Conservation (phyloP, 495 filamentous ascomycete species). For the Delitschia confertaspora region DNA sequence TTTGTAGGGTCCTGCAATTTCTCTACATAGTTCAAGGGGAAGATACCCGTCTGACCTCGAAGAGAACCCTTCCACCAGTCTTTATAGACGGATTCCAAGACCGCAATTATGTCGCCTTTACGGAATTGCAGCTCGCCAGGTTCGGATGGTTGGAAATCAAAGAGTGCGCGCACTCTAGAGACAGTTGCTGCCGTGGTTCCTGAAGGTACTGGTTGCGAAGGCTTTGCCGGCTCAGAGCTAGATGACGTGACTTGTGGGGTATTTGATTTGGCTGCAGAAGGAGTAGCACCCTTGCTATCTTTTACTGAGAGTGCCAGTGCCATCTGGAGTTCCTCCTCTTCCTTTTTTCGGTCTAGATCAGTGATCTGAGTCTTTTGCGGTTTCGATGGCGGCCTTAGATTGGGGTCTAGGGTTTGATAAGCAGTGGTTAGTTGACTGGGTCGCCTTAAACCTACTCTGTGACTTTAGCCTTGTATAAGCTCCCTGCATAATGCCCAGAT, state of each 20-base stretch:
- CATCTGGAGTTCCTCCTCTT: conserved; percentile 97
- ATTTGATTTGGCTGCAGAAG: conserved; percentile 23
- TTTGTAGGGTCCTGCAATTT: conserved; percentile 90
- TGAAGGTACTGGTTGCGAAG: conserved; percentile 45
- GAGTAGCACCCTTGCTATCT: conserved; percentile 48
- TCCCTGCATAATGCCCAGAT: conserved; percentile 96
- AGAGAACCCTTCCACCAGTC: conserved; percentile 99
- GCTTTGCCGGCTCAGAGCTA: conserved; percentile 23
- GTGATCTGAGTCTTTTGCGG: conserved; percentile 87
- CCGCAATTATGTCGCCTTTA: conserved; percentile 95
- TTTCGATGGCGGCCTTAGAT: conserved; percentile 82
- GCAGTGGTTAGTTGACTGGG: background rate
- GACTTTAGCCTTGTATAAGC: conserved; percentile 82
- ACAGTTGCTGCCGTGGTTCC: conserved; percentile 95
- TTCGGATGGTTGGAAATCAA: conserved; percentile 90
- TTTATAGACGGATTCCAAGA: conserved; percentile 94
- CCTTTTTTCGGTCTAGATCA: conserved; percentile 81
- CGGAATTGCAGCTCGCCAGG: conserved; percentile 90
- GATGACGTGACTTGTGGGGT: conserved; percentile 15
- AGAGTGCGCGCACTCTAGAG: conserved; percentile 85
- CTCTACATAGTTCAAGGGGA: conserved; percentile 97
- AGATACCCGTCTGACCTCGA: conserved; percentile 91
- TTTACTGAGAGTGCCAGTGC: conserved; percentile 84
- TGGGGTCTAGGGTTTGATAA: conserved; percentile 56
- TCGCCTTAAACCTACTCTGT: conserved; percentile 45